Conservation (phyloP, 1,284 basidiomycete genomes). For the Cutaneotrichosporon sp. region DNA sequence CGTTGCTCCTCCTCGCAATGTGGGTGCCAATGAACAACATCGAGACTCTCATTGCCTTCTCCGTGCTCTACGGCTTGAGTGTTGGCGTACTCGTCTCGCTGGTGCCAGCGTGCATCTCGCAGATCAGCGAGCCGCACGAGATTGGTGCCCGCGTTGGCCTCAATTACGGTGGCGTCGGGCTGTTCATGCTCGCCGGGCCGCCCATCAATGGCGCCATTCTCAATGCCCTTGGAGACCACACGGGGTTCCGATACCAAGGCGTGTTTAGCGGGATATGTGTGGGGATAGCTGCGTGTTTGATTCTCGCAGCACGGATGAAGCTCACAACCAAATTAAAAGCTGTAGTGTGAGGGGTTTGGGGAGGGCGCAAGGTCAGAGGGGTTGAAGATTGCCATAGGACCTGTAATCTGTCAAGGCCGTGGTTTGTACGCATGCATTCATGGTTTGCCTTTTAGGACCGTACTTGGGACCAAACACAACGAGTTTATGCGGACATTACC, state of each 20-base stretch:
- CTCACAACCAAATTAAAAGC: constrained; percentile 4
- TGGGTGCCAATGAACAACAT: constrained; percentile 29
- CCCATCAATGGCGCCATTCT: constrained; percentile 49
- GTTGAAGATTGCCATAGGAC: background rate
- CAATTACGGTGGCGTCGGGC: constrained; percentile 29
- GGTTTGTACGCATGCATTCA: background rate
- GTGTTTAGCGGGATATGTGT: constrained; percentile 8
- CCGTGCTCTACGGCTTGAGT: constrained; percentile 46
- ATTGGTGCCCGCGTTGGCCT: constrained; percentile 39
- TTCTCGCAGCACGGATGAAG: background rate
- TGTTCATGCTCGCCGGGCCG: constrained; percentile 44
- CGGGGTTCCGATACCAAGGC: constrained; percentile 10
- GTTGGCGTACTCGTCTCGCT: constrained; percentile 34
- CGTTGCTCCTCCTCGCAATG: constrained; percentile 29
- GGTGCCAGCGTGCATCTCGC: constrained; percentile 32
- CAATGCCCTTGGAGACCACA: constrained; percentile 17
- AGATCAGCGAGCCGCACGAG: constrained; percentile 29
- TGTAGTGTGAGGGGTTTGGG: background rate
- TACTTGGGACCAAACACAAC: too few species aligned
- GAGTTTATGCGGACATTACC: too few species aligned
- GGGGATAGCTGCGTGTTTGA: background rate
- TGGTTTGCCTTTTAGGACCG: too few species aligned
- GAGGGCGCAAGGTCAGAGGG: background rate
- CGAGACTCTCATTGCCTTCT: constrained; percentile 41
- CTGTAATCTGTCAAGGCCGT: too few species aligned